These are phyloP conservation scores for Penicillium coffeae DNA, from an alignment of 495 filamentous ascomycete genomes.

Conservation along the genomic window DNA sequence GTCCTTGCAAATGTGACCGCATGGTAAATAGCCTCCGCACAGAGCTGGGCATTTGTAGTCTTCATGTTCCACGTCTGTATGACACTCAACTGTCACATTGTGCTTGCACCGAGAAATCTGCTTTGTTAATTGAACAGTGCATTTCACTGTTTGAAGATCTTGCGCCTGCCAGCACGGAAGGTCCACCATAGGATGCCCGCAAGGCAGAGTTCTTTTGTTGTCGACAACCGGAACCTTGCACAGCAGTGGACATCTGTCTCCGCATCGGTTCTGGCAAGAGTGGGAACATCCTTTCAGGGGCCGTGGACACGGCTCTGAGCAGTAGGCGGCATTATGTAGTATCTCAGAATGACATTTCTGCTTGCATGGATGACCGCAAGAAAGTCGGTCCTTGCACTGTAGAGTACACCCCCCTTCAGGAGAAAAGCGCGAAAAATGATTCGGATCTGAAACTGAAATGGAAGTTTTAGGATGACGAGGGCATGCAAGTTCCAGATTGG, in stretches of 20 bases:
- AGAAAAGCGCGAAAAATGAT: constrained; percentile 56
- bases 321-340: constrained; percentile 61
- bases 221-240: constrained; percentile 41
- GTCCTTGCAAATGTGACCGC: constrained; percentile 59
- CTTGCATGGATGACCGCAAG: constrained; percentile 68
- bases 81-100: constrained; percentile 46
- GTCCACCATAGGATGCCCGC: constrained; percentile 50
- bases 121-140: constrained; percentile 36
- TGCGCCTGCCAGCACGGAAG: constrained; percentile 54
- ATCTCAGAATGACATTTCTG: constrained; percentile 66
- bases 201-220: constrained; percentile 47
- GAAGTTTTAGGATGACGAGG: constrained; percentile 60
- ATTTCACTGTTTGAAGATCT: constrained; percentile 32
- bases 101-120: constrained; percentile 54
- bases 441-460: constrained; percentile 54
- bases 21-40: constrained; percentile 48
- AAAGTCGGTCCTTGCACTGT: constrained; percentile 56
- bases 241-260: constrained; percentile 49
- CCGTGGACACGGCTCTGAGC: constrained; percentile 58
- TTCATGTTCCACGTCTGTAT: constrained; percentile 30
- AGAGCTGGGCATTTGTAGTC: constrained; percentile 41
- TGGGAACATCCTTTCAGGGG: constrained; percentile 56
- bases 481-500: constrained; percentile 56
- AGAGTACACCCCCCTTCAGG: constrained; percentile 71
- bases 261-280: constrained; percentile 57